Conservation (phyloP, 805 yeast genomes). For the Nakazawaea anatomiae region DNA sequence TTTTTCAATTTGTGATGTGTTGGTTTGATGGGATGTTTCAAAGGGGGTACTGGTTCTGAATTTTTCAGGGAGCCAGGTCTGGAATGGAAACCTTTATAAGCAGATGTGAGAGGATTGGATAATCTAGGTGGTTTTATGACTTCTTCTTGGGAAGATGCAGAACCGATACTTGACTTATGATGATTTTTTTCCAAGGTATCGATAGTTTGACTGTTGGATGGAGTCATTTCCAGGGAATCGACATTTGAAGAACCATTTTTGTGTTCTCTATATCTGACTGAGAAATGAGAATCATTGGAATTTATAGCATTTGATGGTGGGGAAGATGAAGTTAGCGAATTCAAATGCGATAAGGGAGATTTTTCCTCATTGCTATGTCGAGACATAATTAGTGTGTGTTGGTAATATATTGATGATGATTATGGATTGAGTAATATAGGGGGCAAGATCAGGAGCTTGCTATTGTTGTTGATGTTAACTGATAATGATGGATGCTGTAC, state of each 20-base stretch:
- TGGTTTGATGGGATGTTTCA: constrained; percentile 44
- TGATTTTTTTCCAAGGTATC: neutral
- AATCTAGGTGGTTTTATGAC: neutral
- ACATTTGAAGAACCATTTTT: neutral
- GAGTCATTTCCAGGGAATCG: neutral
- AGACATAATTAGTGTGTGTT: neutral
- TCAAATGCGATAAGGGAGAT: neutral
- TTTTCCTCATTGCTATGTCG: neutral
- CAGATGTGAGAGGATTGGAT: constrained; percentile 8
- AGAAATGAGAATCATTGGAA: constrained; percentile 6
- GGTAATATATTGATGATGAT: too few relatives aligned
- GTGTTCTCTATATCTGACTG: constrained; percentile 2
- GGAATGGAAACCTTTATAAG: constrained; percentile 37
- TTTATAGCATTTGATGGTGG: neutral
- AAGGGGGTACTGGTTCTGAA: constrained; percentile 35
- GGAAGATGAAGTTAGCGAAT: neutral
- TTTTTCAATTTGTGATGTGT: constrained; percentile 26
- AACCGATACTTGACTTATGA: neutral
- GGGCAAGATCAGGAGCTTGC: too few relatives aligned
- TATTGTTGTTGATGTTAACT: too few relatives aligned
- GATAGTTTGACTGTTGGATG: neutral
- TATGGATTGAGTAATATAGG: too few relatives aligned
- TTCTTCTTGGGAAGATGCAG: neutral
- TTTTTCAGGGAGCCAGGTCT: constrained; percentile 18
- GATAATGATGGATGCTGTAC: too few relatives aligned